Conservation (phyloP, 2,329 filamentous ascomycete genomes). For the Ophiostoma montium region DNA sequence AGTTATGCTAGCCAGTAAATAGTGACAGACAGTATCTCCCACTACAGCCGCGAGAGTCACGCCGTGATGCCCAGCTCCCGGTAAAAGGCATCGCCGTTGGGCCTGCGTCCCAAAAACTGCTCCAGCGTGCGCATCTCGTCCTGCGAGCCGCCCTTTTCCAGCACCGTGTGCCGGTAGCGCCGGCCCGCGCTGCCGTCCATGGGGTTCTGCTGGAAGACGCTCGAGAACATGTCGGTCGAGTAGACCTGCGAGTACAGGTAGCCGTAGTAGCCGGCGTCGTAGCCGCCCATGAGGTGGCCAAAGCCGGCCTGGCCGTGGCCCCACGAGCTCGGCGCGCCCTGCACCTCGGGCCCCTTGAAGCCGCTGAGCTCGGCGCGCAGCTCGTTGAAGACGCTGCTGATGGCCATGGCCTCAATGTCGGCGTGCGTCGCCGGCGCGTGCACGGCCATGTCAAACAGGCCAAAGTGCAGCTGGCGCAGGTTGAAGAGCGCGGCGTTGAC, state of each 20-base stretch:
- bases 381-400: conserved; percentile 55
- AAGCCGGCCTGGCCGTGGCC: conserved; percentile 69
- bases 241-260: conserved; percentile 67
- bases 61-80: conserved; percentile 48
- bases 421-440: conserved; percentile 57
- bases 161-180: conserved; percentile 62
- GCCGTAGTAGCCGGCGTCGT: conserved; percentile 74
- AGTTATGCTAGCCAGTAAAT: too few relatives aligned
- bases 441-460: conserved; percentile 72
- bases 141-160: conserved; percentile 63
- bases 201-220: conserved; percentile 61
- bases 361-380: conserved; percentile 58
- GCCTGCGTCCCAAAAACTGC: conserved; percentile 64
- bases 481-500: conserved; percentile 72
- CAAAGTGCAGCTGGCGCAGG: conserved; percentile 65
- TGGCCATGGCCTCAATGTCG: conserved; percentile 51
- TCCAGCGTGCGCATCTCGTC: conserved; percentile 71
- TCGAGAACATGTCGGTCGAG: conserved; percentile 75
- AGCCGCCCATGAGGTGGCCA: conserved; percentile 70
- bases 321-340: conserved; percentile 48
- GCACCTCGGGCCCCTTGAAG: conserved; percentile 57
- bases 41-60: conserved; percentile 12
- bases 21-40: too few relatives aligned
- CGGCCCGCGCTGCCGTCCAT: conserved; percentile 64
- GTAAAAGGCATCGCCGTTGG: conserved; percentile 68